Base-by-base conservation (phyloP, 2,329 filamentous ascomycete genomes). In the Talaromyces albobiverticillius region DNA sequence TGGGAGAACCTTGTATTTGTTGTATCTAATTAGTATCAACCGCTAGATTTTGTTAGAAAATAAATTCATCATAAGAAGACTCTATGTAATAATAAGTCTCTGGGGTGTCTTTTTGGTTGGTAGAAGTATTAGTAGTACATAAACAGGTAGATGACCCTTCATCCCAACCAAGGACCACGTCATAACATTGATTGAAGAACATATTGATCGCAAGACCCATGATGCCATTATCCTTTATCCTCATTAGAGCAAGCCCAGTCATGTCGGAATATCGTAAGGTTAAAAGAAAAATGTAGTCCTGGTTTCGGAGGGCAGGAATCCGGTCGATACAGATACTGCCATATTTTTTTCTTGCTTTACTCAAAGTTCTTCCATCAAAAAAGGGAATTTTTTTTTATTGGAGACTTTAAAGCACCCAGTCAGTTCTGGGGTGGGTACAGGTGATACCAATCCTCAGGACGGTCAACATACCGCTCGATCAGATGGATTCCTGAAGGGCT, bases 401-500 rank as follows among this genome's bases (percentile, higher is more conserved):
- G 11, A 46, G 43, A 29, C 43, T 46, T 26, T 46, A 29, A 23
- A 53, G 9, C 18, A 32, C 36, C 45, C 36, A 42, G 53, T 55
- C 53, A 55, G 49, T 52, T 49, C 50, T 56, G 42, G 54, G 54
- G 25, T 53, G 38, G 54, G 38, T 49, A 41, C 31, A 48, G 32
- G 34, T 56, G 54, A 56, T 52, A 49, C 54, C 54, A 56, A 46
- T 56, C 54, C 45, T 56, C 49, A 53, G 49, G 41, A 50, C 50
- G 46, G 51, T 53, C 45, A 36, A 67, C 78, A 59, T 81, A 95
- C 90, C 92, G 87, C 77, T 97, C 88, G 74, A 99, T 99, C 74
- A 99, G 79, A 76, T 99, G 94, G 67, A 97, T 79, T 1, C 94
- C 94, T 50, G 92, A 96, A 47, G 91, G 92, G 36, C 94, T 96